These are phyloP conservation scores for Umbelopsis sp. DNA, from an alignment of 192 early-diverging fungal genomes.

Conservation along the genomic window DNA sequence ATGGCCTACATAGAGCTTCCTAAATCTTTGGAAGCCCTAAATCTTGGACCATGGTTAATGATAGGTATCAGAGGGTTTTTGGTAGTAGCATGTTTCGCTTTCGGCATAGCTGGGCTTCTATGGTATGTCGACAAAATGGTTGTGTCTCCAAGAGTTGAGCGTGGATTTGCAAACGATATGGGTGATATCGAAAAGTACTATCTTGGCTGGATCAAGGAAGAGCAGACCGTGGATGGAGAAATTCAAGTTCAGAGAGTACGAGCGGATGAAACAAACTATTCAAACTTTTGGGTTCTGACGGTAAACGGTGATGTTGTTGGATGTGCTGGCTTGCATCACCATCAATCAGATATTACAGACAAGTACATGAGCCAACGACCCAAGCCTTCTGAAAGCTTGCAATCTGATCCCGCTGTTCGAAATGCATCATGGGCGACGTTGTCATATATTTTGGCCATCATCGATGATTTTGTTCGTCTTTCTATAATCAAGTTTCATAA, in stretches of 20 bases:
- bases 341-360: not conserved
- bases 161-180: conserved; percentile 39
- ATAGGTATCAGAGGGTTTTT: conserved; percentile 14
- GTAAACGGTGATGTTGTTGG: conserved; percentile 35
- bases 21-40: not conserved
- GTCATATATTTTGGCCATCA: conserved; percentile 15
- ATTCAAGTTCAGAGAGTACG: conserved; percentile 5
- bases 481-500: conserved; percentile 10
- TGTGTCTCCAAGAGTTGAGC: conserved; percentile 25
- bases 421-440: conserved; percentile 23
- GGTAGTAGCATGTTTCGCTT: conserved; percentile 5
- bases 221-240: conserved; percentile 16
- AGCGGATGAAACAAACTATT: not conserved
- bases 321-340: conserved; percentile 37
- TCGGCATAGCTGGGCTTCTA: conserved; percentile 22
- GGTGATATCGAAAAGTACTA: conserved; percentile 34
- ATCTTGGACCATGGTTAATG: not conserved
- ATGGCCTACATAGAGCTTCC: conserved; percentile 19
- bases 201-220: conserved; percentile 29
- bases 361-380: not conserved
- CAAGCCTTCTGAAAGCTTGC: not conserved
- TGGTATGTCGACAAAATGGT: conserved; percentile 41
- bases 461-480: conserved; percentile 32
- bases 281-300: conserved; percentile 44
- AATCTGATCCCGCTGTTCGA: conserved; percentile 1